Evolutionary conservation across 495 filamentous ascomycete species (phyloP).

Genomic region (Aspergillus homomorphus): DNA sequence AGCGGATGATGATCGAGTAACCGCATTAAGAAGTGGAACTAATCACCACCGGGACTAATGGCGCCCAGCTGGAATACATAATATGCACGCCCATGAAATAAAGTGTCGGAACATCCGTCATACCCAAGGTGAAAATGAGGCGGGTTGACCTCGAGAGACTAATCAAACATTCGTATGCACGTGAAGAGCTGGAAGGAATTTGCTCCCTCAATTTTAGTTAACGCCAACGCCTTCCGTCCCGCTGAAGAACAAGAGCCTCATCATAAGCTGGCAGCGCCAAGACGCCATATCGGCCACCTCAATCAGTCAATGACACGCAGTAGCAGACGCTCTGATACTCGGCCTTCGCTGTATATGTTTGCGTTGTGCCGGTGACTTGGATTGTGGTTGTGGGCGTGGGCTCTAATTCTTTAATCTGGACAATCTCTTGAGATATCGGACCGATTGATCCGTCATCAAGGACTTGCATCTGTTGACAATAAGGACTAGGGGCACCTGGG

Average conservation of each 20-base stretch:
- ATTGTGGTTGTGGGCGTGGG: slow-evolving; percentile 41
- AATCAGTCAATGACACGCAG: slow-evolving; percentile 41
- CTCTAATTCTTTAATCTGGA: slow-evolving; percentile 60
- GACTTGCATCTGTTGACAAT: slow-evolving; percentile 73
- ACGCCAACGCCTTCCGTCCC: slow-evolving; percentile 18
- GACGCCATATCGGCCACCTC: slow-evolving; percentile 4
- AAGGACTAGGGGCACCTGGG: slow-evolving; percentile 42
- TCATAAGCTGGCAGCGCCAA: not conserved
- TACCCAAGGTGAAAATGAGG: slow-evolving; percentile 13
- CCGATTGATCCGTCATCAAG: slow-evolving; percentile 44
- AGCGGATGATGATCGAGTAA: slow-evolving; percentile 5
- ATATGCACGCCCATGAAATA: slow-evolving; percentile 13
- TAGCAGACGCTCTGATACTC: slow-evolving; percentile 42
- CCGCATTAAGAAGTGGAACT: slow-evolving; percentile 15
- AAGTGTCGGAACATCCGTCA: slow-evolving; percentile 12
- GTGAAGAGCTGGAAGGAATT: slow-evolving; percentile 12
- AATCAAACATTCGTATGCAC: slow-evolving; percentile 26
- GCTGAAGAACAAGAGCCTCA: not conserved
- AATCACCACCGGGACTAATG: not conserved
- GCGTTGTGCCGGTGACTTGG: slow-evolving; percentile 21
- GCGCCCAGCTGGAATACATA: slow-evolving; percentile 3
- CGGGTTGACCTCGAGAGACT: slow-evolving; percentile 12
- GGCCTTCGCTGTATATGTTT: slow-evolving; percentile 42
- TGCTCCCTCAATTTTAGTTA: slow-evolving; percentile 12
- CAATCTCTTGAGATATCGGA: slow-evolving; percentile 44